Evolutionary conservation across 192 early-diverging fungal species (phyloP).

Genomic region (Jimgerdemannia flammicorona): DNA sequence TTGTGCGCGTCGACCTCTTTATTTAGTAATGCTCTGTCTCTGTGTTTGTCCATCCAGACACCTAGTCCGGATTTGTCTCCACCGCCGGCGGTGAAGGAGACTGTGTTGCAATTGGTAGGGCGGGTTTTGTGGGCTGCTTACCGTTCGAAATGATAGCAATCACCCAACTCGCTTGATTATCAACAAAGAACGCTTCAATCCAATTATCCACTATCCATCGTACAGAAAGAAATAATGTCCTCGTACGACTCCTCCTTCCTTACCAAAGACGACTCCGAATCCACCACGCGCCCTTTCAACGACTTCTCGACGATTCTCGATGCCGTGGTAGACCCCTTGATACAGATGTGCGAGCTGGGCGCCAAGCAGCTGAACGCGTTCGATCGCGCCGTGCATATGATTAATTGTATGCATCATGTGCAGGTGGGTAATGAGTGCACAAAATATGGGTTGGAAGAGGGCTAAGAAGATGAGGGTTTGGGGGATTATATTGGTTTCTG

Average conservation of each 20-base stretch:
- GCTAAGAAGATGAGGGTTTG: too few relatives aligned
- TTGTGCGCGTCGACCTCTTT: not conserved
- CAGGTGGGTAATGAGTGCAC: slow-evolving; percentile 46
- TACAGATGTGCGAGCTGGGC: slow-evolving; percentile 65
- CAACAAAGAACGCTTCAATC: not conserved
- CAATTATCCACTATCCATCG: not conserved
- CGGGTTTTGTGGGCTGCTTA: not conserved
- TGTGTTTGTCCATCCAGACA: slow-evolving; percentile 28
- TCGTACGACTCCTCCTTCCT: slow-evolving; percentile 75
- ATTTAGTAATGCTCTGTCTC: slow-evolving; percentile 3
- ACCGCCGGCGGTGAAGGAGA: slow-evolving; percentile 62
- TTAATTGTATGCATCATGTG: slow-evolving; percentile 72
- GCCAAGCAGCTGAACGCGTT: slow-evolving; percentile 44
- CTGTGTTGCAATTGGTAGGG: slow-evolving; percentile 61
- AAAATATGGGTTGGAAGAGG: not conserved
- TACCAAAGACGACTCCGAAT: slow-evolving; percentile 27
- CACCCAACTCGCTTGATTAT: too few relatives aligned
- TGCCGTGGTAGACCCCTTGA: slow-evolving; percentile 68
- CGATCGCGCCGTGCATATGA: slow-evolving; percentile 67
- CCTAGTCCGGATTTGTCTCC: slow-evolving; percentile 58
- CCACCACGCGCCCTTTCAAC: slow-evolving; percentile 1
- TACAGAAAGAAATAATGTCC: slow-evolving; percentile 73
- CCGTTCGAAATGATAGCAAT: too few relatives aligned
- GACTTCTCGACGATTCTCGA: slow-evolving; percentile 66
- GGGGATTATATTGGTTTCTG: too few relatives aligned